phyloP scores from a whole-genome alignment of 1,284 basidiomycete species.

The Tylopilus microsporus region DNA sequence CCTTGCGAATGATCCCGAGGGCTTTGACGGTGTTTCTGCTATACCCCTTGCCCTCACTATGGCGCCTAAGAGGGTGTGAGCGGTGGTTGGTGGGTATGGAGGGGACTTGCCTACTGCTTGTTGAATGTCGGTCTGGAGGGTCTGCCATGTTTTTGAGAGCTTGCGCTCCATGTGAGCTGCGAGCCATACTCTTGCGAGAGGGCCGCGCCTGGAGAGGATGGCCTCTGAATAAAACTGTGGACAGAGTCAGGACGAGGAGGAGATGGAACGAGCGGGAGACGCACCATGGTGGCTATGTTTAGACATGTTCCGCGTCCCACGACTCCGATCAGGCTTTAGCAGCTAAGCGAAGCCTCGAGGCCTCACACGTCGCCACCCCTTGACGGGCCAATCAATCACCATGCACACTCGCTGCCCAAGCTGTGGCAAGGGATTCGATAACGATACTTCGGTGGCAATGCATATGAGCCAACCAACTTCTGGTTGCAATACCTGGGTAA shows the following conservation, averaged over 20 bases:
- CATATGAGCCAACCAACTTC: too few species aligned
- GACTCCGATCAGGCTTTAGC: too few species aligned
- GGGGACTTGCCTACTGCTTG: slow-evolving; percentile 76
- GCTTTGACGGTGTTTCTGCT: slow-evolving; percentile 91
- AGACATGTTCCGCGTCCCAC: background rate
- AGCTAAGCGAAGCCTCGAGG: too few species aligned
- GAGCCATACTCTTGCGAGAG: slow-evolving; percentile 95
- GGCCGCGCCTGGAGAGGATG: slow-evolving; percentile 88
- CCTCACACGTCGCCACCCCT: too few species aligned
- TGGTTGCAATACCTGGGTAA: too few species aligned
- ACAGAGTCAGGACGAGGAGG: background rate
- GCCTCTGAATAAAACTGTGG: slow-evolving; percentile 86
- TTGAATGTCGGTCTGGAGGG: slow-evolving; percentile 89
- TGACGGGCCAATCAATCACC: too few species aligned
- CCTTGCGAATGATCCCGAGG: slow-evolving; percentile 73
- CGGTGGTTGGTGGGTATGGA: background rate
- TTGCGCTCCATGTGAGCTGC: slow-evolving; percentile 98
- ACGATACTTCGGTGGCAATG: too few species aligned
- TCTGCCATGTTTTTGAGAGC: slow-evolving; percentile 92
- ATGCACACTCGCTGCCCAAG: too few species aligned
- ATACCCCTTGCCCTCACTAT: slow-evolving; percentile 70
- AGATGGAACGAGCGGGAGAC: background rate
- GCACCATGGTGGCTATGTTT: slow-evolving; percentile 30
- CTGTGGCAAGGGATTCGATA: too few species aligned
- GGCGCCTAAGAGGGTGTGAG: slow-evolving; percentile 51